Base-by-base conservation (phyloP, 2,329 filamentous ascomycete species). In the Fusarium foetens region DNA sequence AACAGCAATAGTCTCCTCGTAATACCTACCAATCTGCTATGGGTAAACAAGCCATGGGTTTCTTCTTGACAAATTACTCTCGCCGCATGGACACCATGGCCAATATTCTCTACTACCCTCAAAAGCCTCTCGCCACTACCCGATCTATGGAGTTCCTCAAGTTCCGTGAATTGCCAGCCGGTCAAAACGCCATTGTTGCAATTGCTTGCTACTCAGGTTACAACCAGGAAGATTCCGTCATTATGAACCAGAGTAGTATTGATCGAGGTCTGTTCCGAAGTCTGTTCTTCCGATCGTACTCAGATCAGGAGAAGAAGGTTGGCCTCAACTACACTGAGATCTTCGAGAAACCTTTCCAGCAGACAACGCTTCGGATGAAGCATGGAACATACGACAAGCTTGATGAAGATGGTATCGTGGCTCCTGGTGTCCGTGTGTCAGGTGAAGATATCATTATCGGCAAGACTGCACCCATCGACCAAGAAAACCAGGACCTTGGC, bases 21-120 rank as follows among this genome's bases (percentile, higher is more conserved):
- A 99, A 99, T 81, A 98, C 95, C 8, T 99, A 98, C 83, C 95
- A 98, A 84, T 98, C 95, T 78, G 96, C 96, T 80, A 99, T 99
- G 96, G 96, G 97, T 86, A 99, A 99, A 84, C 96, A 99, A 89
- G 96, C 96, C 70, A 99, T 99, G 97, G 96, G 97, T 80, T 95
- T 98, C 77, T 98, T 97, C 85, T 87, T 99, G 63, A 99, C 97
- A 17, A 99, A 99, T 81, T 99, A 97, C 82, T 92, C 94, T 43
- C 91, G 95, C 70, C 94, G 96, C 72, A 98, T 99, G 95, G 96
- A 99, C 80, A 99, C 96, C 8, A 99, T 99, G 96, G 93, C 95
- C 77, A 99, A 99, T 77, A 97, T 99, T 80, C 90, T 99, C 8
- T 99, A 99, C 84, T 99, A 99, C 78, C 96, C 96, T 1, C 96